Evolutionary conservation across 2,329 filamentous ascomycete species (phyloP).

Genomic region (Ophiostoma pallidulum): DNA sequence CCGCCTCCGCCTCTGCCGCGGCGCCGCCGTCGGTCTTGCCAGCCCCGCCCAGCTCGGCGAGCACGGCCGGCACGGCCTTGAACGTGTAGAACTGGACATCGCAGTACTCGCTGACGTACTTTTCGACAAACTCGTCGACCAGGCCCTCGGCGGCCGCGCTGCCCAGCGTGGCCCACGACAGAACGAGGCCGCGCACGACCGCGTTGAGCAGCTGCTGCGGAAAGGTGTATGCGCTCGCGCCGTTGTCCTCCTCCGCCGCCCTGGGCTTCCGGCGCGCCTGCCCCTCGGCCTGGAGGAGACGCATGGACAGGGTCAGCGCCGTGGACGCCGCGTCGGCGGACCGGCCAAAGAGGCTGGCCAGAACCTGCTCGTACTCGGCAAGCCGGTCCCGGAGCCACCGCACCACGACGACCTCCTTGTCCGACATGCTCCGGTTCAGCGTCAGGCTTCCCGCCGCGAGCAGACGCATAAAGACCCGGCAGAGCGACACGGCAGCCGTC

Average conservation of each 20-base stretch:
- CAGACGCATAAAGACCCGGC: conserved; percentile 75
- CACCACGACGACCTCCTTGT: conserved; percentile 65
- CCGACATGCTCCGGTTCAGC: conserved; percentile 53
- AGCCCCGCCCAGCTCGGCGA: conserved; percentile 19
- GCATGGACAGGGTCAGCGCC: conserved; percentile 71
- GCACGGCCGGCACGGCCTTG: conserved; percentile 42
- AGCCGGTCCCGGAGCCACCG: conserved; percentile 71
- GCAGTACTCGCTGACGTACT: conserved; percentile 70
- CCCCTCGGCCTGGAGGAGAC: conserved; percentile 70
- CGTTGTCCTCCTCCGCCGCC: not conserved
- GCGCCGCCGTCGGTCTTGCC: conserved; percentile 2
- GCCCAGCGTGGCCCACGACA: conserved; percentile 32
- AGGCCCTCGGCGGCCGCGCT: conserved; percentile 27
- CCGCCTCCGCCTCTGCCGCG: too few species aligned
- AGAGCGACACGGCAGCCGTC: conserved; percentile 69
- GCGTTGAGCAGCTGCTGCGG: conserved; percentile 56
- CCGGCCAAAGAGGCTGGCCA: conserved; percentile 51
- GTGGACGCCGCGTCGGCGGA: conserved; percentile 58
- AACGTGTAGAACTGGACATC: conserved; percentile 82
- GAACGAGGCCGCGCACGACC: conserved; percentile 49
- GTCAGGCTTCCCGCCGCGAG: conserved; percentile 63
- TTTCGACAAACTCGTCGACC: conserved; percentile 65
- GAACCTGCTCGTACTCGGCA: conserved; percentile 55
- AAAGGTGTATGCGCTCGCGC: conserved; percentile 44
- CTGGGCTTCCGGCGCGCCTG: conserved; percentile 42